Evolutionary conservation across 2,329 filamentous ascomycete species (phyloP).

Genomic region (Emmonsia crescens): DNA sequence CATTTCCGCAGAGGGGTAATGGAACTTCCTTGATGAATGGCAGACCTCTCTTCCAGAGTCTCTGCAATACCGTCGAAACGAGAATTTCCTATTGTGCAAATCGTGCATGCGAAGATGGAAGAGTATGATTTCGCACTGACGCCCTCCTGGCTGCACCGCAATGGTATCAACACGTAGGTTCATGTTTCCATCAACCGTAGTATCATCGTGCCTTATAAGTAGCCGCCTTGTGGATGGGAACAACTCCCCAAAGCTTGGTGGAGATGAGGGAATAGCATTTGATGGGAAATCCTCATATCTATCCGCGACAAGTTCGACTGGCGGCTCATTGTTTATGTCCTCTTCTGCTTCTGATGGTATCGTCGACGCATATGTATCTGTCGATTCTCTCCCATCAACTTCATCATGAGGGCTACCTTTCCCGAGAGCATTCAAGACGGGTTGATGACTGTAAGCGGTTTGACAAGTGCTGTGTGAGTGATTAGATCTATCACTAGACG

Average conservation of each 20-base stretch:
- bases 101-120: slow-evolving; percentile 96
- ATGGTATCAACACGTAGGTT: slow-evolving; percentile 82
- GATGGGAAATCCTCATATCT: slow-evolving; percentile 51
- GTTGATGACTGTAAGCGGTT: slow-evolving; percentile 27
- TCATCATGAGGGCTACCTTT: slow-evolving; percentile 13
- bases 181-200: slow-evolving; percentile 88
- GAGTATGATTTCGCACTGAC: slow-evolving; percentile 57
- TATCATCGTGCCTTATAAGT: slow-evolving; percentile 79
- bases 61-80: slow-evolving; percentile 79
- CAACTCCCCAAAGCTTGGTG: slow-evolving; percentile 68
- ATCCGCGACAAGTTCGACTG: slow-evolving; percentile 40
- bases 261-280: slow-evolving; percentile 64
- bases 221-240: slow-evolving; percentile 79
- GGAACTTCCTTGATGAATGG: slow-evolving; percentile 63
- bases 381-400: slow-evolving; percentile 44
- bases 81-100: slow-evolving; percentile 74
- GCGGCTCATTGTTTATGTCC: slow-evolving; percentile 33
- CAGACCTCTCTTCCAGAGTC: slow-evolving; percentile 91
- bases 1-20: slow-evolving; percentile 42
- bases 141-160: slow-evolving; percentile 44
- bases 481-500: slow-evolving; percentile 27
- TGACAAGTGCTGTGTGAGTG: slow-evolving; percentile 31
- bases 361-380: slow-evolving; percentile 72
- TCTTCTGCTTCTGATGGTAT: slow-evolving; percentile 48
- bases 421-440: slow-evolving; percentile 18